These are phyloP conservation scores for Basipetospora chlamydospora DNA, from an alignment of 2,329 filamentous ascomycete species.

Conservation along the genomic window DNA sequence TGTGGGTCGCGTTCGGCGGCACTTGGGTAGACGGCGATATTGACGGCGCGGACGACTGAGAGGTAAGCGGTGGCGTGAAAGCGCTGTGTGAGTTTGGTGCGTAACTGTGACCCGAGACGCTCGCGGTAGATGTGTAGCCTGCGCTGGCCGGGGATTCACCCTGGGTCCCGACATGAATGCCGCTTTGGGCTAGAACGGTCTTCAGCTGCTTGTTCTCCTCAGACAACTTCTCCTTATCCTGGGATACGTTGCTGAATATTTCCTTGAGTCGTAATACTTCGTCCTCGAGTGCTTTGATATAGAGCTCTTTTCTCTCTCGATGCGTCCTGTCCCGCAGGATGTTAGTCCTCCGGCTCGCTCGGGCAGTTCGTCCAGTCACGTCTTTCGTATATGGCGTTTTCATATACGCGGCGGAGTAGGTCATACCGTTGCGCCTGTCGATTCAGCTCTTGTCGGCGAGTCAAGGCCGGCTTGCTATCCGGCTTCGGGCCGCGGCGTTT, in stretches of 20 bases:
- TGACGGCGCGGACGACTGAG: constrained; percentile 27
- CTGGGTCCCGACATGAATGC: constrained; percentile 22
- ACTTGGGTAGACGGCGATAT: constrained; percentile 18
- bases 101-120: constrained; percentile 47
- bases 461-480: constrained; percentile 87
- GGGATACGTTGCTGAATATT: constrained; percentile 56
- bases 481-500: constrained; percentile 92
- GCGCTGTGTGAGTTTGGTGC: constrained; percentile 28
- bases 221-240: constrained; percentile 60
- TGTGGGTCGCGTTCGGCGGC: constrained; percentile 9
- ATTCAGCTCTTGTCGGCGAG: constrained; percentile 83
- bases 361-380: too few relatives aligned
- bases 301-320: constrained; percentile 89
- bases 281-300: constrained; percentile 86
- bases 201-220: constrained; percentile 71
- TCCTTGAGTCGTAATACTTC: constrained; percentile 84
- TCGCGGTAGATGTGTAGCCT: constrained; percentile 37
- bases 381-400: too few relatives aligned
- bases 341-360: not conserved
- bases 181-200: constrained; percentile 37
- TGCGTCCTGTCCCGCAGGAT: constrained; percentile 54
- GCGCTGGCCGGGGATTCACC: constrained; percentile 32
- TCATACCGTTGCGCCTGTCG: constrained; percentile 81
- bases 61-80: constrained; percentile 33
- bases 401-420: not conserved